Base-by-base conservation (phyloP, 2,329 filamentous ascomycete species). In the Monosporascus sp. region DNA sequence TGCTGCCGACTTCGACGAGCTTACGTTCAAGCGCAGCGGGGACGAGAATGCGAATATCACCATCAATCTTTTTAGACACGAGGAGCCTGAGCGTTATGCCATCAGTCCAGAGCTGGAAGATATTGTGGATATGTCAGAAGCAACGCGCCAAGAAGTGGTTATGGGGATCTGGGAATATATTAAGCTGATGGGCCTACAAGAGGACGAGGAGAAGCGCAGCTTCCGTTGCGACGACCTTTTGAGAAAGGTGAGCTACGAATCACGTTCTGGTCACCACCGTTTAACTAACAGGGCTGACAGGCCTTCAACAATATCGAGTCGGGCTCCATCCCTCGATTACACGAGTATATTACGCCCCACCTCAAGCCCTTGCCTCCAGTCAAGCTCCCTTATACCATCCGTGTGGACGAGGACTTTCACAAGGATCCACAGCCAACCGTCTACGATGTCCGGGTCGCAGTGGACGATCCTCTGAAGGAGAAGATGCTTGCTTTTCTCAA, bases 91-190 rank as follows among this genome's bases (percentile, higher is more conserved):
- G 69, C 82, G 91, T 52, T 97, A 88, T 68, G 83, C 84, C 61
- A 74, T 97, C 25, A 94, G 85, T 70, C 84, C 87, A 48, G 83
- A 86, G 53, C 76, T 99, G 46, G 86, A 90, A 11, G 88, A 95
- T 48, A 81, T 97, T 15, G 77, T 97, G 18, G 94, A 97, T 65
- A 89, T 89, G 64, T 80, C 85, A 48, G 90, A 96, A 70, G 93
- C 90, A 49, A 93, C 94, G 27, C 86, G 91, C 31, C 87, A 90
- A 39, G 91, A 94, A 57, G 88, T 92, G 6, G 85, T 96, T 27
- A 89, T 95, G 78, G 92, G 89, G 15, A 81, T 99, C 35, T 99
- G 92, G 90, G 92, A 97, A 67, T 99, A 99, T 65, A 89, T 96
- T 60, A 87, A 90, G 61, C 79, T 89, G 20, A 88, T 89, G 77